phyloP scores from a whole-genome alignment of 202 grass and related monocot species.

The Alloteropsis angusta region DNA sequence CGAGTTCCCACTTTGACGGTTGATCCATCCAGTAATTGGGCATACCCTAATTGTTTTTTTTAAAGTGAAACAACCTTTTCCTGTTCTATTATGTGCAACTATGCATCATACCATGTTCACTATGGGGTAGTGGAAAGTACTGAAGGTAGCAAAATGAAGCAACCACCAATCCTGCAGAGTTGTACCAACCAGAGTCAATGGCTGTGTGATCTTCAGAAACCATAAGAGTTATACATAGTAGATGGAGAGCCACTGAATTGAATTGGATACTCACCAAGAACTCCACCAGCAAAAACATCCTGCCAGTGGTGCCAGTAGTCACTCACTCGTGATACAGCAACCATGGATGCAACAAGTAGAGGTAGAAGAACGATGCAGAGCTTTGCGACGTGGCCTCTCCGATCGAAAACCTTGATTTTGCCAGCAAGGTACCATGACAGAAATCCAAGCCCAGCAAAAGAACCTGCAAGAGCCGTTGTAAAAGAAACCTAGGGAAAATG shows the following conservation, averaged over 20 bases:
- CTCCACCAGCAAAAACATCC: constrained; percentile 45
- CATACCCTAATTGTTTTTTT: not conserved
- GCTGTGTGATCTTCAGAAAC: not conserved
- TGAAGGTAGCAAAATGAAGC: constrained; percentile 34
- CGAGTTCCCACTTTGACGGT: not conserved
- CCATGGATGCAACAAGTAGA: constrained; percentile 33
- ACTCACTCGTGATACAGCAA: constrained; percentile 42
- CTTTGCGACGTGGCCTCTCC: constrained; percentile 41
- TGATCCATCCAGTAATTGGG: not conserved
- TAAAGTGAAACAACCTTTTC: not conserved
- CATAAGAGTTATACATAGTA: too few species aligned
- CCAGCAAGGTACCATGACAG: constrained; percentile 54
- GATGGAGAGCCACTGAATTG: not conserved
- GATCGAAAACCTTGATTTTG: constrained; percentile 43
- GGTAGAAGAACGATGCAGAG: constrained; percentile 45
- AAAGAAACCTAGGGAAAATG: not conserved
- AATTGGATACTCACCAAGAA: constrained; percentile 23
- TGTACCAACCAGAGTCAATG: not conserved
- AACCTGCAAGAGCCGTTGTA: constrained; percentile 14
- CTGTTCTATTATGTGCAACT: not conserved
- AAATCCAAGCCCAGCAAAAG: constrained; percentile 45
- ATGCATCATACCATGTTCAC: constrained; percentile 6
- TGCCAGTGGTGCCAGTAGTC: constrained; percentile 79
- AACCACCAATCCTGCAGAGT: constrained; percentile 27
- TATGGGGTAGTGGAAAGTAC: constrained; percentile 19